These are phyloP conservation scores for Penicillium sp. DNA, from an alignment of 2,329 filamentous ascomycete genomes.

Conservation along the genomic window DNA sequence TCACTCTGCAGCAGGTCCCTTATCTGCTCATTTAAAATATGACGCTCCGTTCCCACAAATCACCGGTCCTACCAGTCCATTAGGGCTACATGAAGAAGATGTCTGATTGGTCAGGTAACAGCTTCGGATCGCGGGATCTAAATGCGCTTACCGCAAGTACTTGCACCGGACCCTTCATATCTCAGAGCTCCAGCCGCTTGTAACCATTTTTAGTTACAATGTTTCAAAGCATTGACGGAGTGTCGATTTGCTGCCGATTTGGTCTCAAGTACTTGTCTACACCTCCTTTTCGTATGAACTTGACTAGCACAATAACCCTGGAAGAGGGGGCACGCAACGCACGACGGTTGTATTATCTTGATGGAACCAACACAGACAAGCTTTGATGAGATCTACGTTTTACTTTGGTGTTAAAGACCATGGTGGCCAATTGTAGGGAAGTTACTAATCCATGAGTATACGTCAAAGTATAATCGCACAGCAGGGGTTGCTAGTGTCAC, in stretches of 20 bases:
- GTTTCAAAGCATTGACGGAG: constrained; percentile 15
- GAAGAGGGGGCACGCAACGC: not conserved
- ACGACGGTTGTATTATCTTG: not conserved
- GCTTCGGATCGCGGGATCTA: constrained; percentile 5
- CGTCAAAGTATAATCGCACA: constrained; percentile 13
- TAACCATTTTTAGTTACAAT: constrained; percentile 10
- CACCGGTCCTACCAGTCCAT: not conserved
- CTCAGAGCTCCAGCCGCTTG: not conserved
- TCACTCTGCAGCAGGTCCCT: not conserved
- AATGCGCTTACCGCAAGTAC: not conserved
- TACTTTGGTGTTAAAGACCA: not conserved
- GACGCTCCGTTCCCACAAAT: not conserved
- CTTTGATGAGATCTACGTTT: not conserved
- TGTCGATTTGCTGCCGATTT: not conserved
- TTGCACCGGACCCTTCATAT: not conserved
- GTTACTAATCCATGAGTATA: not conserved
- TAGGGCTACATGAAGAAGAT: not conserved
- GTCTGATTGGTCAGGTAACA: constrained; percentile 1
- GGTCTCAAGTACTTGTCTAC: not conserved
- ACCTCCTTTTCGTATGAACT: not conserved
- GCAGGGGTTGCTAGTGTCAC: constrained; percentile 15
- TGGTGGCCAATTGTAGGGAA: not conserved
- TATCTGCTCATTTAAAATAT: constrained; percentile 1
- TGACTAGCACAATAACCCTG: not conserved
- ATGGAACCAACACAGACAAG: not conserved